phyloP scores from a whole-genome alignment of 768 basidiomycete genomes.

The Hortiboletus campestris region DNA sequence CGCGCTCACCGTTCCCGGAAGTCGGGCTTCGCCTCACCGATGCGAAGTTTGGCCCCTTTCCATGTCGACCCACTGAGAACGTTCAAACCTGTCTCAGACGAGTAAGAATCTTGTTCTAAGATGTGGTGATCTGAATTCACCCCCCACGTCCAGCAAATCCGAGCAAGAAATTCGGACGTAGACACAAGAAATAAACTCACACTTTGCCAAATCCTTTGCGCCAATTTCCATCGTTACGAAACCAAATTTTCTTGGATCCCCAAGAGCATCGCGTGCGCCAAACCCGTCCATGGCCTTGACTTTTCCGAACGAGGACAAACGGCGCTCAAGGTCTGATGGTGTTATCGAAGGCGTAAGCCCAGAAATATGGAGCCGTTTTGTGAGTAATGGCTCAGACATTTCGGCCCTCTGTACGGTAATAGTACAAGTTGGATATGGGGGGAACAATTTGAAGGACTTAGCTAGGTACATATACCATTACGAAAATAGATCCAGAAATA shows the following conservation, averaged over 20 bases:
- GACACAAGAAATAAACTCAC: constrained; percentile 39
- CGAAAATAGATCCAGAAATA: neutral
- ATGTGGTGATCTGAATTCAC: neutral
- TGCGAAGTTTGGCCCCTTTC: constrained; percentile 83
- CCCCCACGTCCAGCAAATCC: neutral
- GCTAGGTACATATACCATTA: neutral
- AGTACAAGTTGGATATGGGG: neutral
- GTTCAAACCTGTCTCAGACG: constrained; percentile 56
- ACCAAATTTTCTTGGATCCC: constrained; percentile 67
- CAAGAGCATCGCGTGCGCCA: constrained; percentile 60
- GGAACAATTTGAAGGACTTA: constrained; percentile 41
- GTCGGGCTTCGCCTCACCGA: constrained; percentile 82
- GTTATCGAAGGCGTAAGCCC: constrained; percentile 70
- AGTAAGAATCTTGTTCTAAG: neutral
- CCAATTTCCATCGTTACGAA: constrained; percentile 58
- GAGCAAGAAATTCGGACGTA: neutral
- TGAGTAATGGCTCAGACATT: constrained; percentile 28
- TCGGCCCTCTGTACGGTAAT: neutral
- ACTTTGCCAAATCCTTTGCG: constrained; percentile 54
- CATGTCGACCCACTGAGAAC: constrained; percentile 77
- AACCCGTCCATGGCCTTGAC: constrained; percentile 71
- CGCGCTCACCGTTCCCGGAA: constrained; percentile 54
- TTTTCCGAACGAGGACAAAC: constrained; percentile 64
- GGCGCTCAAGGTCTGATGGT: constrained; percentile 50
- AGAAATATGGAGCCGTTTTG: constrained; percentile 71